These are phyloP conservation scores for Penicillium flavigenum DNA, from an alignment of 495 filamentous ascomycete genomes.

Conservation along the genomic window DNA sequence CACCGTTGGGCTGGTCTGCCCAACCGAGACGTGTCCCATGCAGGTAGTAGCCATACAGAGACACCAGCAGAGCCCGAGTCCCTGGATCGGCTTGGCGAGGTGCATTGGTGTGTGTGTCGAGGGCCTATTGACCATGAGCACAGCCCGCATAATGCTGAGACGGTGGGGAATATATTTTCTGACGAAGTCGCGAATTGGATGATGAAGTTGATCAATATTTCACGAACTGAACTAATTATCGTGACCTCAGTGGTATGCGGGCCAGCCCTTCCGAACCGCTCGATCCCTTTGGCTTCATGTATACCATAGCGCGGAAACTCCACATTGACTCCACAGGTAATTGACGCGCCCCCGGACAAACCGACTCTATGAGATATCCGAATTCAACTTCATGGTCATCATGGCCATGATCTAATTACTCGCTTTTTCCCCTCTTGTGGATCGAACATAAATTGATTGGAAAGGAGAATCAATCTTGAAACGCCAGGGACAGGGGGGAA, in stretches of 20 bases:
- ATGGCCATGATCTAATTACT: background rate
- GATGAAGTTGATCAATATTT: constrained; percentile 15
- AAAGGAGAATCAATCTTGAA: constrained; percentile 5
- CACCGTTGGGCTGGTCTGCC: constrained; percentile 25
- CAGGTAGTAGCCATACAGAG: constrained; percentile 22
- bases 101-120: constrained; percentile 16
- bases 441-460: background rate
- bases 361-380: constrained; percentile 1
- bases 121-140: constrained; percentile 20
- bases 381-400: background rate
- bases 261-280: constrained; percentile 22
- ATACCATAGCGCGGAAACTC: constrained; percentile 17
- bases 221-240: constrained; percentile 10
- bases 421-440: background rate
- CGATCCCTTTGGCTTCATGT: constrained; percentile 22
- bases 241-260: constrained; percentile 18
- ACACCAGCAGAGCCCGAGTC: constrained; percentile 8
- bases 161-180: background rate
- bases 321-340: constrained; percentile 12
- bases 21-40: constrained; percentile 28
- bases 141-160: constrained; percentile 14
- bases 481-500: background rate
- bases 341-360: background rate
- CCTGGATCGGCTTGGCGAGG: constrained; percentile 18
- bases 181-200: constrained; percentile 8